These are phyloP conservation scores for Kodamaea restingae DNA, from an alignment of 805 yeast species.

Conservation along the genomic window DNA sequence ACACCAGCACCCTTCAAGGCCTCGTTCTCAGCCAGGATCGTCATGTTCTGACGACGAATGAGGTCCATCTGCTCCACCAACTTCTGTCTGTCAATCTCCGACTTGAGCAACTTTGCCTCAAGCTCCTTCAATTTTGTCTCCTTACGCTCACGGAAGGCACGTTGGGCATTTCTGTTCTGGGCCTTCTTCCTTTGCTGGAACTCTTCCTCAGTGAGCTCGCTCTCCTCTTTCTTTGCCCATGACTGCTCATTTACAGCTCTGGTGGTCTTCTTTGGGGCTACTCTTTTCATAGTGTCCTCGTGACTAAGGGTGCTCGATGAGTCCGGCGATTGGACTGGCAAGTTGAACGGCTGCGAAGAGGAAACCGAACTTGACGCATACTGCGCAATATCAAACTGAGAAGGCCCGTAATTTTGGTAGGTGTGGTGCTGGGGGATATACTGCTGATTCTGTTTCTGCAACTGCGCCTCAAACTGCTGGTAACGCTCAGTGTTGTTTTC, in stretches of 20 bases:
- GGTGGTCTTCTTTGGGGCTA: not conserved
- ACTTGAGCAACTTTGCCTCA: slow-evolving; percentile 51
- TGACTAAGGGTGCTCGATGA: slow-evolving; percentile 7
- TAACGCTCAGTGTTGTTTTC: slow-evolving; percentile 3
- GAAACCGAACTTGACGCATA: slow-evolving; percentile 4
- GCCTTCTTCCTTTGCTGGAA: slow-evolving; percentile 60
- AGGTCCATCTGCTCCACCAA: slow-evolving; percentile 47
- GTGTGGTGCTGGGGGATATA: not conserved
- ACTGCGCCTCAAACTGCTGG: slow-evolving; percentile 6
- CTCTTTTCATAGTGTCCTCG: not conserved
- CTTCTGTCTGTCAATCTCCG: slow-evolving; percentile 51
- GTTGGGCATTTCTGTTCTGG: slow-evolving; percentile 82
- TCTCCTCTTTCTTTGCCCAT: slow-evolving; percentile 24
- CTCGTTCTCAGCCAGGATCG: slow-evolving; percentile 61
- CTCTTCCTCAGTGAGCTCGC: slow-evolving; percentile 37
- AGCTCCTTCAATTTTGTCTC: slow-evolving; percentile 68
- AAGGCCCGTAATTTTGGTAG: slow-evolving; percentile 1
- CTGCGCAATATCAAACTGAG: slow-evolving; percentile 2
- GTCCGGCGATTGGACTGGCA: slow-evolving; percentile 6
- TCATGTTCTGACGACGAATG: slow-evolving; percentile 50
- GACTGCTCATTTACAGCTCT: not conserved
- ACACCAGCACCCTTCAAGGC: slow-evolving; percentile 46
- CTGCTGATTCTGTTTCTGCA: slow-evolving; percentile 5
- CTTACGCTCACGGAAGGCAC: slow-evolving; percentile 81
- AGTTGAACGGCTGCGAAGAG: slow-evolving; percentile 1